Conservation (phyloP, 441 rosid species). For the Syzygium syzygioides region DNA sequence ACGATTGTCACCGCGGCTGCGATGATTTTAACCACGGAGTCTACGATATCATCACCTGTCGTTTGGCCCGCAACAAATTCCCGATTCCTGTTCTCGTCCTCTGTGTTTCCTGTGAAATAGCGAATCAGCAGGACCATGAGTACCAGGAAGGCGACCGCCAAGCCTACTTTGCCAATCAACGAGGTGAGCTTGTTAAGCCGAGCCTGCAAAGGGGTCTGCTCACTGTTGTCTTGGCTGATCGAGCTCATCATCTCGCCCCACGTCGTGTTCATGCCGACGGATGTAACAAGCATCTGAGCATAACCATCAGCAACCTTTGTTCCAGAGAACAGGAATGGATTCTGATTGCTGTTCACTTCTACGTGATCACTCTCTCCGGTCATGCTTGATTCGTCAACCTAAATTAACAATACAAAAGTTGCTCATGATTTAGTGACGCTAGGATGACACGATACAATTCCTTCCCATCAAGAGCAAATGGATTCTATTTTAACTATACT, state of each 20-base stretch:
- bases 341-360: background rate
- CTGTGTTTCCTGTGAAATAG: background rate
- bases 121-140: background rate
- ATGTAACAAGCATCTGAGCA: background rate
- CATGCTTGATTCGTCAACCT: background rate
- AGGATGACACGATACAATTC: rapidly evolving
- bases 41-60: background rate
- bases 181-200: background rate
- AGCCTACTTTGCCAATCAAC: background rate
- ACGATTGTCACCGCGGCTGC: background rate
- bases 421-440: background rate
- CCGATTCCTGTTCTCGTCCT: rapidly evolving
- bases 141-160: background rate
- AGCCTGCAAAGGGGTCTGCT: background rate
- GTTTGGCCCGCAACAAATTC: background rate
- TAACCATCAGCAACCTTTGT: background rate
- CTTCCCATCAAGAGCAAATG: background rate
- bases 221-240: background rate
- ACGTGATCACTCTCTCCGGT: background rate
- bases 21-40: background rate
- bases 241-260: background rate
- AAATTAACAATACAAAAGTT: background rate
- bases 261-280: background rate
- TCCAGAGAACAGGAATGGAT: background rate
- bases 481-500: background rate